These are phyloP conservation scores for Paxillus involutus DNA, from an alignment of 768 basidiomycete species.

Conservation along the genomic window DNA sequence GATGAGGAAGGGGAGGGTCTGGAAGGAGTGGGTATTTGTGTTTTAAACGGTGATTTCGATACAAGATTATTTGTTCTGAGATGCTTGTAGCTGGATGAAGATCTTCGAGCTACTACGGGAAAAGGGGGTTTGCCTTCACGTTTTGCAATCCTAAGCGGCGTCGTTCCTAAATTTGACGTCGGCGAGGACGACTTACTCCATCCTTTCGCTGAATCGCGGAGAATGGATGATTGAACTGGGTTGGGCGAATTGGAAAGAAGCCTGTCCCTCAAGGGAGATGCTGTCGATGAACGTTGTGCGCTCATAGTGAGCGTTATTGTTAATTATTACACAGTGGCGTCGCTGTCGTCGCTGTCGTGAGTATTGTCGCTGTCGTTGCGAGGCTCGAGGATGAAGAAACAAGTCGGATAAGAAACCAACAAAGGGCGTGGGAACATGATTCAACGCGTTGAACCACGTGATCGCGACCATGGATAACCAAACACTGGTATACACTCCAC, in stretches of 20 bases:
- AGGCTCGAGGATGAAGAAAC: constrained; percentile 7
- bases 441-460: constrained; percentile 31
- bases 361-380: constrained; percentile 17
- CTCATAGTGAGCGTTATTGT: constrained; percentile 24
- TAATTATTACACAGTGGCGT: constrained; percentile 1
- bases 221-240: constrained; percentile 61
- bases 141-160: constrained; percentile 76
- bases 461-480: constrained; percentile 10
- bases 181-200: constrained; percentile 50
- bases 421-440: constrained; percentile 26
- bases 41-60: constrained; percentile 84
- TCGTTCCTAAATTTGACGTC: constrained; percentile 36
- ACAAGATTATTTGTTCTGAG: constrained; percentile 77
- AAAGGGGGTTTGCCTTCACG: constrained; percentile 50
- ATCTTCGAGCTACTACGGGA: constrained; percentile 62
- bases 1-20: constrained; percentile 17
- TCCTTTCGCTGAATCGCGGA: constrained; percentile 63
- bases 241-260: constrained; percentile 64
- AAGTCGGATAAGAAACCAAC: constrained; percentile 12
- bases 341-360: constrained; percentile 19
- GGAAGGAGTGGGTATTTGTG: constrained; percentile 54
- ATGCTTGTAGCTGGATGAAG: constrained; percentile 79
- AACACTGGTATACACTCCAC: too few relatives aligned
- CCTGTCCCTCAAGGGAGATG: constrained; percentile 56
- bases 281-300: constrained; percentile 25